Percentiles rank a stretch among this genome's conserved stretches.
Evolutionary conservation across 768 basidiomycete genomes (phyloP).

Genomic region (Hemileccinum rubropunctum): DNA sequence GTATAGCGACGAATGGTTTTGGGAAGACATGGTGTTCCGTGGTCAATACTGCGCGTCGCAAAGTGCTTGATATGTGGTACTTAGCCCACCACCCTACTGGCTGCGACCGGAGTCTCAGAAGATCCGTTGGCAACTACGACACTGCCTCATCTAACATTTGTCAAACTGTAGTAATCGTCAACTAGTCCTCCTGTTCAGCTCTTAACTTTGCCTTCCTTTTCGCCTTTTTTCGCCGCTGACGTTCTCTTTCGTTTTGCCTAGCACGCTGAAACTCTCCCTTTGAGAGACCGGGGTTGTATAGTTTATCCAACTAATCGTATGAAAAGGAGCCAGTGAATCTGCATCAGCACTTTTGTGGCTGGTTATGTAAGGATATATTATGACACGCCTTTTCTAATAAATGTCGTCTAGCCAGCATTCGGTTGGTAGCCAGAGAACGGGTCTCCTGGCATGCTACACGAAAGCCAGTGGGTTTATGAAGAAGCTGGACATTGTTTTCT

Average conservation of each 20-base stretch:
- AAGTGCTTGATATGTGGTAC: neutral
- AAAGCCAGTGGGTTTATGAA: conserved; percentile 86
- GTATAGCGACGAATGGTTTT: conserved; percentile 52
- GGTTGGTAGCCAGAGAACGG: conserved; percentile 76
- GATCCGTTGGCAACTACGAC: neutral
- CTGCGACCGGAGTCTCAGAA: conserved; percentile 19
- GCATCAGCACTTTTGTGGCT: conserved; percentile 17
- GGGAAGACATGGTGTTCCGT: conserved; percentile 26
- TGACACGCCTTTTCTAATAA: conserved; percentile 73
- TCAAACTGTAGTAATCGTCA: too few species aligned
- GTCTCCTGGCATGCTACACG: conserved; percentile 88
- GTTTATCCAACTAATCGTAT: conserved; percentile 58
- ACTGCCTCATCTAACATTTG: too few species aligned
- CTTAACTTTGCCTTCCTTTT: conserved; percentile 57
- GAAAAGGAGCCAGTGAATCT: conserved; percentile 1
- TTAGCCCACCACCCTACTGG: conserved; percentile 2
- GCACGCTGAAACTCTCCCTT: conserved; percentile 67
- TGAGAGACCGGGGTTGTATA: conserved; percentile 74
- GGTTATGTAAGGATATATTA: conserved; percentile 18
- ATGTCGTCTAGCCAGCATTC: conserved; percentile 70
- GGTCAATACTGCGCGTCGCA: too few species aligned
- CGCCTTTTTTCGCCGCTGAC: conserved; percentile 72
- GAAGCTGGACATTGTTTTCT: conserved; percentile 83
- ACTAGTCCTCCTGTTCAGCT: conserved; percentile 22
- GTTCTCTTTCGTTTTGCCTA: conserved; percentile 72